Base-by-base conservation (phyloP, 495 filamentous ascomycete genomes). In the Thermothielavioides terrestris region DNA sequence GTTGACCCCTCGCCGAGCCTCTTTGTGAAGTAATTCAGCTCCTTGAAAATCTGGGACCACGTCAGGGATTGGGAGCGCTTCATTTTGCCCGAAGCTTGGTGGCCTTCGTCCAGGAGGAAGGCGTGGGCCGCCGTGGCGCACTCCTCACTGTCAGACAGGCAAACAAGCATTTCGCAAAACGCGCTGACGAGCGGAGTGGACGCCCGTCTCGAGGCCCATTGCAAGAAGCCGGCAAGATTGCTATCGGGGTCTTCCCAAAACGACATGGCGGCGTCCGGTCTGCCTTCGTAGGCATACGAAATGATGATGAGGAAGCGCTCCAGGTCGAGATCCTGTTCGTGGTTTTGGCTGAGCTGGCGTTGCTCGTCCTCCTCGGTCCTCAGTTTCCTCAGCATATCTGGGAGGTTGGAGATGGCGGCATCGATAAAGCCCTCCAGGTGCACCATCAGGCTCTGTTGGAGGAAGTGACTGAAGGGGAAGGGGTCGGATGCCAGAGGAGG, bases 271-370 rank as follows among this genome's bases (percentile, higher is more conserved):
- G 87, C 82, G 31, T 94, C 88, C 28, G 81, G 78, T 15, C 87
- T 81, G 30, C 81, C 79, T 54, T 95, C 84, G 61, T 88, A 97
- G n/a, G 86, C 80, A 63, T 91, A 94, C 15, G 91, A 82, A 37
- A 96, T 89, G 49, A 95, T 83, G 57, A 97, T 75, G 14, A 97
- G 76, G 60, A 99, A 94, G 31, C 88, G 80, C 60, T 99, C 92
- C 2, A 99, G 74, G 51, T 88, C 78, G n/a, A 85, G 69, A 46
- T 84, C 82, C 62, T 92, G 85, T 30, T 89, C 81, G 36, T 81
- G 76, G 23, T 77, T 76, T 54, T 85, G 81, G 50, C 83, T 80
- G 36, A 88, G 70, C 57, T 79, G 72, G 46, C 88, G 74, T 61
- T 91, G 88, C 49, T 88, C 85, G 60, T 97, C 91, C 60, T 97